Percentiles rank a stretch among this genome's conserved stretches.
These are phyloP conservation scores for Drechmeria coniospora DNA, from an alignment of 2,329 filamentous ascomycete species.

Conservation along the genomic window DNA sequence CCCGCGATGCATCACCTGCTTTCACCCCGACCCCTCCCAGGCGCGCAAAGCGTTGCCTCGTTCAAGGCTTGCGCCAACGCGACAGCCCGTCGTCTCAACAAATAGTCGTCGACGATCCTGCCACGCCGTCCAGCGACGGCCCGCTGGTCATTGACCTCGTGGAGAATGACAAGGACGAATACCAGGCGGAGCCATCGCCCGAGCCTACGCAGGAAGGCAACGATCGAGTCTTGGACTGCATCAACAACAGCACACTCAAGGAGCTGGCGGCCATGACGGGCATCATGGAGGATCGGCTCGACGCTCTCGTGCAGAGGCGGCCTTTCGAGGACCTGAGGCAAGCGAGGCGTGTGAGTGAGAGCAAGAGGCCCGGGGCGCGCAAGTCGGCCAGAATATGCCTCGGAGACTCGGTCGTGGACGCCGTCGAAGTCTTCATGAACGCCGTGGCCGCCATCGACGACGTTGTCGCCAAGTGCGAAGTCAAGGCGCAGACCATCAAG, in stretches of 20 bases:
- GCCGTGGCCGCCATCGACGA: slow-evolving; percentile 74
- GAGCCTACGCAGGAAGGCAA: slow-evolving; percentile 15
- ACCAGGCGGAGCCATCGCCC: slow-evolving; percentile 19
- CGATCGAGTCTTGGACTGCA: slow-evolving; percentile 52
- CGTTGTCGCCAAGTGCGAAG: slow-evolving; percentile 62
- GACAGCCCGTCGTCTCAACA: slow-evolving; percentile 10
- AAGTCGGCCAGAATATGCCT: slow-evolving; percentile 31
- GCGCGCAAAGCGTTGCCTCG: slow-evolving; percentile 16
- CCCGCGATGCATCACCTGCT: slow-evolving; percentile 7
- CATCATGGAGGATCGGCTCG: slow-evolving; percentile 53
- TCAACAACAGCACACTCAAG: slow-evolving; percentile 63
- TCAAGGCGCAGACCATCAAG: slow-evolving; percentile 44
- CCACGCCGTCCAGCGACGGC: slow-evolving; percentile 17
- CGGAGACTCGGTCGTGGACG: slow-evolving; percentile 36
- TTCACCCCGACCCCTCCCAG: slow-evolving; percentile 14
- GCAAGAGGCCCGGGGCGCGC: slow-evolving; percentile 29
- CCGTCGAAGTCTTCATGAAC: slow-evolving; percentile 54
- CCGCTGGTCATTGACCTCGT: slow-evolving; percentile 19
- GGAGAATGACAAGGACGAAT: slow-evolving; percentile 25
- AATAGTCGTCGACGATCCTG: slow-evolving; percentile 1
- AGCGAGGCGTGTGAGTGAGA: slow-evolving; percentile 47
- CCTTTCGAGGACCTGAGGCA: slow-evolving; percentile 56
- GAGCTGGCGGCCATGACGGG: slow-evolving; percentile 74
- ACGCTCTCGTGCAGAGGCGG: slow-evolving; percentile 53
- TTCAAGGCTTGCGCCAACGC: slow-evolving; percentile 19